Conservation (phyloP, 495 filamentous ascomycete species). For the Xylaria bambusicola region DNA sequence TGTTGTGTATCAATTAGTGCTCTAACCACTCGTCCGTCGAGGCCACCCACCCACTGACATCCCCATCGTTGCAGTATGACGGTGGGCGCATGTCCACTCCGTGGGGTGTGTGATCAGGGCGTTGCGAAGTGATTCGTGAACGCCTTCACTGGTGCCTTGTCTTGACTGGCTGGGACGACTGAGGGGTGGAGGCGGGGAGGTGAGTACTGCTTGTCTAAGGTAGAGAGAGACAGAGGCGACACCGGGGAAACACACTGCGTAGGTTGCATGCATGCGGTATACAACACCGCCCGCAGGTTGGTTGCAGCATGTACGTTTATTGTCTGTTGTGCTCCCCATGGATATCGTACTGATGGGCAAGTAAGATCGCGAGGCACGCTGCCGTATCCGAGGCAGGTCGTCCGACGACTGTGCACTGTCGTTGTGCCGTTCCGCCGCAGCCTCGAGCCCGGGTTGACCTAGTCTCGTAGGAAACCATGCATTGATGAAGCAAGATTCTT, state of each 20-base stretch:
- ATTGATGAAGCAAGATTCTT: not conserved
- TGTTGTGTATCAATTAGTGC: not conserved
- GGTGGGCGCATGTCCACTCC: conserved; percentile 8
- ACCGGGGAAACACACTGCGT: conserved; percentile 2
- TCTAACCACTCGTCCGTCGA: conserved; percentile 5
- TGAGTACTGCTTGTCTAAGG: too few species aligned
- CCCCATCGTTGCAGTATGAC: conserved; percentile 15
- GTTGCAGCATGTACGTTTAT: conserved; percentile 3
- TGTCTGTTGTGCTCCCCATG: conserved; percentile 10
- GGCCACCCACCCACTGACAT: conserved; percentile 8
- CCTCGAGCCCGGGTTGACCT: not conserved
- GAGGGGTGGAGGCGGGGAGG: not conserved
- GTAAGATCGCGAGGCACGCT: not conserved
- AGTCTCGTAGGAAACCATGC: too few species aligned
- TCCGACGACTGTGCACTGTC: not conserved
- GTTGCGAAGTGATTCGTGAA: conserved; percentile 18
- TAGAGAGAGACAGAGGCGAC: too few species aligned
- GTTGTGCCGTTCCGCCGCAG: not conserved
- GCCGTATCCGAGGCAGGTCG: not conserved
- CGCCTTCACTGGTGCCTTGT: conserved; percentile 11
- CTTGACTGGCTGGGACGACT: not conserved
- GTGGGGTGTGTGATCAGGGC: conserved; percentile 20
- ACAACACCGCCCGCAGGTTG: conserved; percentile 1
- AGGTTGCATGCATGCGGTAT: conserved; percentile 18
- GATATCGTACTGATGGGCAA: conserved; percentile 6